Evolutionary conservation across 1,139 yeast species (phyloP), one percentile per base, ranked within the genome.

Genomic region (Scheffersomyces titani): DNA sequence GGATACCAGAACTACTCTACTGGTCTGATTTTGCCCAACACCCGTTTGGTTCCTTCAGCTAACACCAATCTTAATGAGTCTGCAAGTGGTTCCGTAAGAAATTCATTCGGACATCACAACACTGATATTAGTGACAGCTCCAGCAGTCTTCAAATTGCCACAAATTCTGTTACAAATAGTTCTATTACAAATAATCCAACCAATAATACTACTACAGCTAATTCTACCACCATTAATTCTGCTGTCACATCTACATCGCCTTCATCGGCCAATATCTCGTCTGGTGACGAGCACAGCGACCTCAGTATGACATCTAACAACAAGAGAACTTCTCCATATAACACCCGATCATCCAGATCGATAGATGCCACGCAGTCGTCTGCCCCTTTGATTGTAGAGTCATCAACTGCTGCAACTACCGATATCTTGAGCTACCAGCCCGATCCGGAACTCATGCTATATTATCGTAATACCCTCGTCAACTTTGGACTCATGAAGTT

Each of bases 401-500:
- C 40, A 2, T 13, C 16, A 30, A 11, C 24, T 7, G 22, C 49
- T 13, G 49, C 18, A 13, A 3, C n/a, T 18, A 22, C 16, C 6
- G 49, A 46, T n/a, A 46, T 46, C 22, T 19, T 46, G 49, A 7
- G 6, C n/a, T 46, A 46, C 19, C 24, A 19, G 16, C 49, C 49
- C 6, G 49, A 46, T 9, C 49, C 49, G 9, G 22, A 22, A 22
- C n/a, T 46, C 16, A 46, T 22, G 16, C 24, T 16, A 19, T 46
- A 19, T 22, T 46, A 46, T 36, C 63, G 70, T 13, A 53, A 51
- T 50, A 64, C 50, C 47, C 53, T 69, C 24, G 59, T 59, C 24
- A 51, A 54, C 1, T 54, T 60, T 44, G 71, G 71, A 19, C 51
- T 59, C 44, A 48, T 59, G 56, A 57, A 56, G 45, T 69, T 69